Evolutionary conservation across 805 yeast genomes (phyloP).

Genomic region (Maudiozyma bulderi): DNA sequence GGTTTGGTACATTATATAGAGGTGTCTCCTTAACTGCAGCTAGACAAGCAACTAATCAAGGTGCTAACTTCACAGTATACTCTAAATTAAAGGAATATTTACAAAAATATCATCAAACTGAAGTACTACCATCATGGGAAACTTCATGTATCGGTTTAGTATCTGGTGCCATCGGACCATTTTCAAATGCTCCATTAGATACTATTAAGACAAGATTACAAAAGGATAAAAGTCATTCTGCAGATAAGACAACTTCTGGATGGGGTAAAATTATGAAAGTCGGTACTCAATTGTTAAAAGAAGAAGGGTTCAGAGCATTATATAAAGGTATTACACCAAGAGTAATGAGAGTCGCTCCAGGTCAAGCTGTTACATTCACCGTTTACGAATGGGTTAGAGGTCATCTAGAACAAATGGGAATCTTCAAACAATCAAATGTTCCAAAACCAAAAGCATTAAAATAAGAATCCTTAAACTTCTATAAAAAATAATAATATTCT

Average conservation of each 20-base stretch:
- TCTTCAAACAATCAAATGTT: conserved; percentile 7
- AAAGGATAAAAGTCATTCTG: conserved; percentile 65
- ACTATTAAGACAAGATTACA: conserved; percentile 96
- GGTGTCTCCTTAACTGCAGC: conserved; percentile 96
- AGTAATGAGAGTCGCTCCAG: conserved; percentile 98
- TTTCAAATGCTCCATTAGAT: conserved; percentile 94
- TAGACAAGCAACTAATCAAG: conserved; percentile 96
- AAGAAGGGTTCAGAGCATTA: conserved; percentile 81
- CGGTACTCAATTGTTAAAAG: conserved; percentile 68
- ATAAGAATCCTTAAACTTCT: neutral
- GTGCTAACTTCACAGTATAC: conserved; percentile 94
- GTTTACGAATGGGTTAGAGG: conserved; percentile 84
- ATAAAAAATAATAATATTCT: neutral
- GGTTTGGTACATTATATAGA: conserved; percentile 76
- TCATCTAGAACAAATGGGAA: conserved; percentile 38
- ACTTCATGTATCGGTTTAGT: conserved; percentile 84
- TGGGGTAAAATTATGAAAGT: conserved; percentile 72
- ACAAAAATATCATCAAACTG: conserved; percentile 47
- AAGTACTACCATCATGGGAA: conserved; percentile 81
- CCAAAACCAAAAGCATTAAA: conserved; percentile 6
- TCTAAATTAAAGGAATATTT: conserved; percentile 69
- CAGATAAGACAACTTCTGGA: conserved; percentile 37
- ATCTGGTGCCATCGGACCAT: conserved; percentile 96
- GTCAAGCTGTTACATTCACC: conserved; percentile 97
- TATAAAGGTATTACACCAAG: conserved; percentile 98